Evolutionary conservation across 2,329 filamentous ascomycete species (phyloP).

Genomic region (Fusarium coffeatum): DNA sequence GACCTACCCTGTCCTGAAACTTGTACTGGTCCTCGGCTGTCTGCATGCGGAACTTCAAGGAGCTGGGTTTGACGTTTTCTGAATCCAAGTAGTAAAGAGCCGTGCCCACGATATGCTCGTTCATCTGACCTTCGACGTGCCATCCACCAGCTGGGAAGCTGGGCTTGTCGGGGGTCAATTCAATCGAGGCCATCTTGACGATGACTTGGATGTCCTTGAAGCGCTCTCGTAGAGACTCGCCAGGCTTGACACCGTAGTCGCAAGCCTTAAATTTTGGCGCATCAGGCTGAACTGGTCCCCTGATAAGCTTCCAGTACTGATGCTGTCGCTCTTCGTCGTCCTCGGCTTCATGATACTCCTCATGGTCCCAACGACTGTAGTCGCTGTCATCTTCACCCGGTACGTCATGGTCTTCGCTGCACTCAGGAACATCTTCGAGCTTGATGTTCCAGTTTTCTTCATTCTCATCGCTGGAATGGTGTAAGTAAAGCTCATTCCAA

Average conservation of each 20-base stretch:
- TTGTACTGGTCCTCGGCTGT: background rate
- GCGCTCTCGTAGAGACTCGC: background rate
- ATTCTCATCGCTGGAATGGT: conserved; percentile 15
- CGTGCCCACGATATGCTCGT: conserved; percentile 47
- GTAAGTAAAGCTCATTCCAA: background rate
- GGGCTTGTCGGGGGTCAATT: conserved; percentile 41
- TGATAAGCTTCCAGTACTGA: conserved; percentile 20
- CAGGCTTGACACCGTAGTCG: conserved; percentile 27
- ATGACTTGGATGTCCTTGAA: conserved; percentile 63
- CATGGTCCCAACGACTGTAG: background rate
- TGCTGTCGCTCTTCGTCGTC: background rate
- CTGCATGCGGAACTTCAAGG: conserved; percentile 38
- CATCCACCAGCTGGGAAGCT: conserved; percentile 27
- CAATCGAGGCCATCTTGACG: conserved; percentile 63
- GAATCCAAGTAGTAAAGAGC: conserved; percentile 45
- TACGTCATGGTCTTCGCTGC: background rate
- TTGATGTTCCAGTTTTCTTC: conserved; percentile 20
- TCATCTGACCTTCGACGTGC: conserved; percentile 46
- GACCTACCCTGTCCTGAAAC: background rate
- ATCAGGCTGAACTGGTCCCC: conserved; percentile 26
- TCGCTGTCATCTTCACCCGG: background rate
- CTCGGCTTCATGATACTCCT: accelerated
- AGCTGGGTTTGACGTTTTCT: conserved; percentile 37
- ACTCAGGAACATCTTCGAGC: background rate
- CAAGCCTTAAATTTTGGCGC: conserved; percentile 53